A percentile compares a stretch with the other conserved stretches of the same genome.
These are phyloP conservation scores for Debaryomyces psychrophilus DNA, from an alignment of 1,139 yeast species.

Conservation along the genomic window DNA sequence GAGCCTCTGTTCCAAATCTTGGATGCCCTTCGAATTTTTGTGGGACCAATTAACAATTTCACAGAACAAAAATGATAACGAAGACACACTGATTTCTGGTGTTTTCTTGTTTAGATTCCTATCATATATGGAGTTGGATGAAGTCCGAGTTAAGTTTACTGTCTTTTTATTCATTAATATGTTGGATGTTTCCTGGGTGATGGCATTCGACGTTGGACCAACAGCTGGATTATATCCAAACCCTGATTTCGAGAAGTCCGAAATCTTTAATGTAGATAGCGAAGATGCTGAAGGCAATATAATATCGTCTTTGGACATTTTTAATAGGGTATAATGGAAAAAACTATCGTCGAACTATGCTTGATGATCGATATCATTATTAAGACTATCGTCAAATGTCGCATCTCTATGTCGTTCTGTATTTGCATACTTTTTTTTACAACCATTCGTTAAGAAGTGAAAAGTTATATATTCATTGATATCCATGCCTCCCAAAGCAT, in stretches of 20 bases:
- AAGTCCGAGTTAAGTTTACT: conserved; percentile 34
- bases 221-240: conserved; percentile 51
- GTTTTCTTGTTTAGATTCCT: conserved; percentile 62
- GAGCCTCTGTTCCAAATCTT: conserved; percentile 74
- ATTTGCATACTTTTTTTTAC: conserved; percentile 7
- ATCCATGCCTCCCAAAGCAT: conserved; percentile 8
- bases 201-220: conserved; percentile 45
- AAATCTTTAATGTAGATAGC: conserved; percentile 37
- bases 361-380: not conserved
- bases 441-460: not conserved
- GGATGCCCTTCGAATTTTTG: conserved; percentile 66
- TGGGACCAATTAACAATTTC: conserved; percentile 74
- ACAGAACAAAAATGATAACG: conserved; percentile 71
- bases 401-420: conserved; percentile 1
- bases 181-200: conserved; percentile 39
- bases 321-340: conserved; percentile 1
- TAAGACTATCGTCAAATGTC: conserved; percentile 10
- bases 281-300: conserved; percentile 45
- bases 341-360: not conserved
- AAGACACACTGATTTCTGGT: conserved; percentile 66
- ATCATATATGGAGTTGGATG: conserved; percentile 60
- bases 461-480: conserved; percentile 3
- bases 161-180: conserved; percentile 39
- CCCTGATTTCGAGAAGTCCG: conserved; percentile 38
- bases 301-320: conserved; percentile 40